Evolutionary conservation across 306 rosid genomes (phyloP).

Genomic region (Hippophae gyantsensis): DNA sequence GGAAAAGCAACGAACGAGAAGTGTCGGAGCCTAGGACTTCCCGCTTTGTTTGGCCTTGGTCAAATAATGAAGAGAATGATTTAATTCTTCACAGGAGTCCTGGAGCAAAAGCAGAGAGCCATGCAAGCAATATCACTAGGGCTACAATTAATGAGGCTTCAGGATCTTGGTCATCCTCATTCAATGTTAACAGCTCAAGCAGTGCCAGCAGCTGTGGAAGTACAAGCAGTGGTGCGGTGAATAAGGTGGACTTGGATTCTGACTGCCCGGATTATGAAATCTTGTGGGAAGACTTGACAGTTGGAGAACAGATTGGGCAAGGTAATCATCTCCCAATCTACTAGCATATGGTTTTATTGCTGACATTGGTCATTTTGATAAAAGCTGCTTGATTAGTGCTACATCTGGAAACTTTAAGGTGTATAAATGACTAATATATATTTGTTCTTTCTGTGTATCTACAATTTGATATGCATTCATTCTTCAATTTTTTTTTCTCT

Average conservation of each 20-base stretch:
- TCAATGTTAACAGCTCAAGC: constrained; percentile 84
- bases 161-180: constrained; percentile 66
- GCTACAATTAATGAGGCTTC: constrained; percentile 55
- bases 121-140: constrained; percentile 42
- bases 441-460: constrained; percentile 4
- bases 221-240: constrained; percentile 63
- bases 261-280: constrained; percentile 95
- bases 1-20: constrained; percentile 71
- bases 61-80: constrained; percentile 58
- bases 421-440: not conserved
- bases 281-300: constrained; percentile 89
- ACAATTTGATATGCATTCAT: not conserved
- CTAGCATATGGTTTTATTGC: constrained; percentile 12
- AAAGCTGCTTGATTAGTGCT: not conserved
- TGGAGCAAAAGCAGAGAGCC: constrained; percentile 43
- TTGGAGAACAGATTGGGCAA: constrained; percentile 95
- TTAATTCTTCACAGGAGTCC: constrained; percentile 32
- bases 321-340: constrained; percentile 39
- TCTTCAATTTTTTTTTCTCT: too few species aligned
- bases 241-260: constrained; percentile 64
- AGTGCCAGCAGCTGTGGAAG: constrained; percentile 98
- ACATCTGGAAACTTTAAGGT: not conserved
- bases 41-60: constrained; percentile 47
- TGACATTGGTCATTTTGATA: constrained; percentile 10
- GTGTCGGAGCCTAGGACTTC: constrained; percentile 41